phyloP scores from a whole-genome alignment of 177 flowering plant species.

The Viscum album region DNA sequence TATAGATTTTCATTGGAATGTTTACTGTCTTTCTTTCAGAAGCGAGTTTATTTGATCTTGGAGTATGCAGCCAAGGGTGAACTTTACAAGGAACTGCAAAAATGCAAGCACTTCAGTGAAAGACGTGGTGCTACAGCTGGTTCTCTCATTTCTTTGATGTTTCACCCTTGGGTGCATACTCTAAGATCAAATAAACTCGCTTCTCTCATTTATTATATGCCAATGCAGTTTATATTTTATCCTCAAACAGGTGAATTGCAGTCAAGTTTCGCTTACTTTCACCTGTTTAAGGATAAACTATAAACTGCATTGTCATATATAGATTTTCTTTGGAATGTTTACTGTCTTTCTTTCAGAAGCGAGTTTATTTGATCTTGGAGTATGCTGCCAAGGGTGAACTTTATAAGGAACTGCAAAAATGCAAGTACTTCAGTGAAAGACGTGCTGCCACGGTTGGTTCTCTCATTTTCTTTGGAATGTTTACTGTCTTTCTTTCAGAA shows the following conservation, averaged over 20 bases:
- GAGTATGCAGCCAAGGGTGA: too few species aligned
- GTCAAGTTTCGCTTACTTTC: neutral
- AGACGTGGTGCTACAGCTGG: too few species aligned
- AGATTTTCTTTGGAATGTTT: too few species aligned
- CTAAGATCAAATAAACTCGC: too few species aligned
- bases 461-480: too few species aligned
- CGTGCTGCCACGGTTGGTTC: slow-evolving; percentile 87
- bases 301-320: neutral
- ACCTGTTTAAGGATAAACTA: neutral
- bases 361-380: slow-evolving; percentile 77
- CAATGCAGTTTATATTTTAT: too few species aligned
- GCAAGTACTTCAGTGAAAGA: slow-evolving; percentile 87
- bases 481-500: slow-evolving; percentile 46
- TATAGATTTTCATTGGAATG: neutral
- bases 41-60: too few species aligned
- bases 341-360: neutral
- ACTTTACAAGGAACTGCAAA: too few species aligned
- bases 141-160: too few species aligned
- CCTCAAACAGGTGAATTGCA: slow-evolving; percentile 50
- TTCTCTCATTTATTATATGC: too few species aligned
- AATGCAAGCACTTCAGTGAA: too few species aligned
- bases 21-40: neutral
- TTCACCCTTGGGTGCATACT: too few species aligned
- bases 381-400: slow-evolving; percentile 94
- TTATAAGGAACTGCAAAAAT: slow-evolving; percentile 84